phyloP scores from a whole-genome alignment of 1,139 yeast genomes.

The Scheffersomyces insectosa region DNA sequence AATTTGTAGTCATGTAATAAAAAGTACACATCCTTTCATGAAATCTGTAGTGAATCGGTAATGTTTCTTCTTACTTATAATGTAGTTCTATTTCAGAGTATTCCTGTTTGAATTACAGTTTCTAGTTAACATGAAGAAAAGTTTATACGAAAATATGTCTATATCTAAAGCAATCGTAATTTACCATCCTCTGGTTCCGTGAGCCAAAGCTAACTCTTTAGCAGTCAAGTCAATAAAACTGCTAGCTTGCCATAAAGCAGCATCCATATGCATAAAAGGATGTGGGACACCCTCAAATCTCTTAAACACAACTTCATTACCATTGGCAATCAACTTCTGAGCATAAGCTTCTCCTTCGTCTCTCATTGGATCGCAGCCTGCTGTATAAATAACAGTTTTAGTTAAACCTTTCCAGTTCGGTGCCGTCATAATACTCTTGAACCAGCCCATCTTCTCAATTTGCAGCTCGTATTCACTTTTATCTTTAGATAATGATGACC shows the following conservation, averaged over 20 bases:
- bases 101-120: not conserved
- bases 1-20: not conserved
- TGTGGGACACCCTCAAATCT: constrained; percentile 27
- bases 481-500: constrained; percentile 17
- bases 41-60: not conserved
- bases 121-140: not conserved
- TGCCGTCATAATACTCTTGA: constrained; percentile 16
- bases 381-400: constrained; percentile 25
- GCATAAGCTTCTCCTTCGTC: constrained; percentile 31
- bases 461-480: constrained; percentile 7
- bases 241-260: constrained; percentile 13
- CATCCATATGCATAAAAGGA: constrained; percentile 19
- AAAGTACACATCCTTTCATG: not conserved
- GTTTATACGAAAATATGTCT: not conserved
- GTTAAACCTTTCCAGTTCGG: constrained; percentile 20
- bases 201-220: constrained; percentile 16
- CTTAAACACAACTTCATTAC: constrained; percentile 19
- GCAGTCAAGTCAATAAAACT: constrained; percentile 18
- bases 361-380: constrained; percentile 27
- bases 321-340: constrained; percentile 19
- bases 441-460: constrained; percentile 20
- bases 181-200: constrained; percentile 7
- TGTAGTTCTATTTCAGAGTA: not conserved
- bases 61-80: not conserved
- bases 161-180: not conserved